A percentile compares a stretch with the other conserved stretches of the same genome.
These are phyloP conservation scores for Aspergillus sp. DNA, from an alignment of 2,329 filamentous ascomycete genomes.

Conservation along the genomic window DNA sequence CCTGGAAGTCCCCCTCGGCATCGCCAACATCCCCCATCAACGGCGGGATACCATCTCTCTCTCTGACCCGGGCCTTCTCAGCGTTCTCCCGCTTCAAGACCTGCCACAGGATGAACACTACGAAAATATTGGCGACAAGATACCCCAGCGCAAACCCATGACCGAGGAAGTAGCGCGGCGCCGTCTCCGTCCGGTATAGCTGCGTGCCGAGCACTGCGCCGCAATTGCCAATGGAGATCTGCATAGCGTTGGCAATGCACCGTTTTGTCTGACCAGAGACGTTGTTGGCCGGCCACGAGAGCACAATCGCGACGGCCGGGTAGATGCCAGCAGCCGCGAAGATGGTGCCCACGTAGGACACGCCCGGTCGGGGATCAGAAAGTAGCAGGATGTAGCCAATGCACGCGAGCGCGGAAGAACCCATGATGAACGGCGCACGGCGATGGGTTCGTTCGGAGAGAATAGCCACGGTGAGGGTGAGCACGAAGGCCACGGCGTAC, in stretches of 20 bases:
- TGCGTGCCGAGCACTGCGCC: slow-evolving; percentile 69
- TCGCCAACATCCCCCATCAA: slow-evolving; percentile 47
- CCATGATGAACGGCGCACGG: slow-evolving; percentile 63
- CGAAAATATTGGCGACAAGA: slow-evolving; percentile 55
- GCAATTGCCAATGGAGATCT: slow-evolving; percentile 68
- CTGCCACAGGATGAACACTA: slow-evolving; percentile 53
- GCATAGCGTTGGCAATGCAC: slow-evolving; percentile 66
- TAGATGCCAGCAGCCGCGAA: slow-evolving; percentile 67
- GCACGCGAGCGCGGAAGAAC: slow-evolving; percentile 54
- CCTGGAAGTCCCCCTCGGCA: slow-evolving; percentile 53
- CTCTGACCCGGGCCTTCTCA: slow-evolving; percentile 48
- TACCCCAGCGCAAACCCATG: slow-evolving; percentile 67
- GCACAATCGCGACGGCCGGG: slow-evolving; percentile 59
- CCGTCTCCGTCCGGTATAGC: slow-evolving; percentile 60
- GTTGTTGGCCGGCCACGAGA: slow-evolving; percentile 71
- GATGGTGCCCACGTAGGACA: slow-evolving; percentile 61
- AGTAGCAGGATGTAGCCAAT: slow-evolving; percentile 64
- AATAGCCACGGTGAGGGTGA: slow-evolving; percentile 58
- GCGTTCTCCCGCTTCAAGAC: slow-evolving; percentile 59
- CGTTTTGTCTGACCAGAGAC: slow-evolving; percentile 69
- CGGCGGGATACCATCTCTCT: slow-evolving; percentile 29
- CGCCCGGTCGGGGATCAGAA: slow-evolving; percentile 51
- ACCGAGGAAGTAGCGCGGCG: slow-evolving; percentile 63
- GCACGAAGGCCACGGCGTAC: slow-evolving; percentile 60
- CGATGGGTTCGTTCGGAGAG: slow-evolving; percentile 57